Percentiles rank a stretch among this genome's conserved stretches.
Conservation (phyloP, 768 basidiomycete genomes). For the Kwoniella newhampshirensis region DNA sequence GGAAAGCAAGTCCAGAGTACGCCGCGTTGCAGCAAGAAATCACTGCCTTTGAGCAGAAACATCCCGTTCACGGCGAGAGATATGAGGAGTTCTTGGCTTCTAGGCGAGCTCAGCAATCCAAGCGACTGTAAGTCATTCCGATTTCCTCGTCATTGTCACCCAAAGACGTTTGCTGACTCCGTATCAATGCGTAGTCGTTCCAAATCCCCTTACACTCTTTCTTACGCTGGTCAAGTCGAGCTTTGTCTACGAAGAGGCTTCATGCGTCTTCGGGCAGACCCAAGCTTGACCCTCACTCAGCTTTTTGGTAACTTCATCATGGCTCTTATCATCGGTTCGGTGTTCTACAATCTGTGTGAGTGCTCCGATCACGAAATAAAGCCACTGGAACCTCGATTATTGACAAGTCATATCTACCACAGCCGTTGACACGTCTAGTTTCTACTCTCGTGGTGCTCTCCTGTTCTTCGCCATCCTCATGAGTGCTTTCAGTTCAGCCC, state of each 20-base stretch:
- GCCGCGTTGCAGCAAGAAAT: constrained; percentile 59
- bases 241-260: constrained; percentile 58
- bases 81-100: constrained; percentile 76
- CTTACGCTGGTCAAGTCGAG: constrained; percentile 57
- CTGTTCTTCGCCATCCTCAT: constrained; percentile 61
- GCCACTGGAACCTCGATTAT: not conserved
- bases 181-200: constrained; percentile 54
- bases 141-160: constrained; percentile 64
- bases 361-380: not conserved
- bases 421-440: constrained; percentile 40
- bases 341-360: constrained; percentile 51
- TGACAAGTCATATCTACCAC: not conserved
- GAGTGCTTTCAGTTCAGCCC: constrained; percentile 57
- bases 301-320: constrained; percentile 50
- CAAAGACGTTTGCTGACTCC: constrained; percentile 62
- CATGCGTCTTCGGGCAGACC: constrained; percentile 58
- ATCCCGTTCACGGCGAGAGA: constrained; percentile 45
- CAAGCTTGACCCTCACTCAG: constrained; percentile 46
- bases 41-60: constrained; percentile 60
- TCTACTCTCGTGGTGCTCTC: constrained; percentile 41
- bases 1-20: constrained; percentile 60
- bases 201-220: constrained; percentile 57
- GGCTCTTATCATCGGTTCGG: constrained; percentile 46
- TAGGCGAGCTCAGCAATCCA: constrained; percentile 64
- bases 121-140: constrained; percentile 71